Base-by-base conservation (phyloP, 2,329 filamentous ascomycete genomes). In the Cladophialophora exuberans region DNA sequence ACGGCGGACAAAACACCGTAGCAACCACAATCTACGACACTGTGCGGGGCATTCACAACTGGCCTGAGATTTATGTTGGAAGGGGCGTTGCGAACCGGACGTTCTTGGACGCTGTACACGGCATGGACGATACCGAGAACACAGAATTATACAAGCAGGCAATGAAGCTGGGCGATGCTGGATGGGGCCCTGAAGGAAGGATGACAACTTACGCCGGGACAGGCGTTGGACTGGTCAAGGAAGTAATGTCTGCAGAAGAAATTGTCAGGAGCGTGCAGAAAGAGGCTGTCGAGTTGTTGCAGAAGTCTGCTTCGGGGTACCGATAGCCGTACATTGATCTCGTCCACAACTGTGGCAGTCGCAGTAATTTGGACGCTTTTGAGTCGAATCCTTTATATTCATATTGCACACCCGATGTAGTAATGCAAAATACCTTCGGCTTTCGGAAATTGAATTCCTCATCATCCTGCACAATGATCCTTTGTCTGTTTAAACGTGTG, bases 141-240 rank as follows among this genome's bases (percentile, higher is more conserved):
- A 66, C 62, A 49, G 67, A 64, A 26, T 56, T 74, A 23, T 79
- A 80, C 67, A 66, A 75, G 28, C 70, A 76, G 60, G 82, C 81
- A 33, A 63, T 79, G 64, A 67, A 74, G 63, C 73, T 67, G 70
- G 80, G 79, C 2, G 79, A 83, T 67, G 70, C 67, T 13, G 73
- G 80, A 44, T 79, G 81, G 79, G 82, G 81, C 20, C 70, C 70
- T 1, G 67, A 76, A 7, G 81, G 76, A 3, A 74, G 83, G 55
- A 72, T 86, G 72, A 83, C 81, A 3, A 82, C 82, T 7, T 87
- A 85, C 74, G 83, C 82, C 11, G 84, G 84, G 3, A 80, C 80
- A 17, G 83, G 77, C 0, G 79, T 87, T 11, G 84, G 84, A 0
- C 70, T 87, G 57, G 74, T 86, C 2, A 79, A 69, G 41, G 68